Evolutionary conservation across 2,329 filamentous ascomycete genomes (phyloP), one percentile per base, ranked within the genome.

Genomic region (Colletotrichum sp.): DNA sequence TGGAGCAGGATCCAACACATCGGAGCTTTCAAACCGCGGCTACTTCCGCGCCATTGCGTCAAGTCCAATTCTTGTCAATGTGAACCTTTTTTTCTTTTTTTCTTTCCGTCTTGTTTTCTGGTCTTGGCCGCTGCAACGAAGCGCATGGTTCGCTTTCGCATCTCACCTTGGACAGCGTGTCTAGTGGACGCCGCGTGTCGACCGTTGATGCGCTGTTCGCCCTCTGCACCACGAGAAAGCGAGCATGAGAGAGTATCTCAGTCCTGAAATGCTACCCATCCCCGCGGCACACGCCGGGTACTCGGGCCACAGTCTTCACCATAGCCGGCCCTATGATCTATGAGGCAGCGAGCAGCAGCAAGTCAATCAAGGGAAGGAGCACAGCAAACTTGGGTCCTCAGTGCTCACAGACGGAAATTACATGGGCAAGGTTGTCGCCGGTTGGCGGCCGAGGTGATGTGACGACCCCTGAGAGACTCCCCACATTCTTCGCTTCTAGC

Each of bases 401-500:
- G 24, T 33, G 31, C 24, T 16, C 9, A 36, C 43, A 34, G 47
- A 54, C 34, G 36, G 66, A 59, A 47, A 72, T 47, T 34, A 27
- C 66, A 16, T 13, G 29, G 55, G 24, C 36, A 59, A 38, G 54
- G 54, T 68, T 68, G 55, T 54, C 34, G 55, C 63, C 64, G 62
- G 62, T 15, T 29, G 29, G 36, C 38, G 69, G 34, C 36, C 54
- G 51, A 66, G 21, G 54, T 47, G 36, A 65, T 18, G 33, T 31
- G 51, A 58, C 13, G 31, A 66, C 55, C 66, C 62, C 36, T 66
- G 62, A 71, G 47, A 65, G 38, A 36, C 38, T 47, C 61, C 68
- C 71, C 71, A 73, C 68, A 73, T 51, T 62, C 33, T 55, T 29
- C 67, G 29, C 13, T 64, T 58, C 51, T 69, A 69, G 70, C 65